Base-by-base conservation (phyloP, 176 grass and related monocot species). In the Areca catechu region DNA sequence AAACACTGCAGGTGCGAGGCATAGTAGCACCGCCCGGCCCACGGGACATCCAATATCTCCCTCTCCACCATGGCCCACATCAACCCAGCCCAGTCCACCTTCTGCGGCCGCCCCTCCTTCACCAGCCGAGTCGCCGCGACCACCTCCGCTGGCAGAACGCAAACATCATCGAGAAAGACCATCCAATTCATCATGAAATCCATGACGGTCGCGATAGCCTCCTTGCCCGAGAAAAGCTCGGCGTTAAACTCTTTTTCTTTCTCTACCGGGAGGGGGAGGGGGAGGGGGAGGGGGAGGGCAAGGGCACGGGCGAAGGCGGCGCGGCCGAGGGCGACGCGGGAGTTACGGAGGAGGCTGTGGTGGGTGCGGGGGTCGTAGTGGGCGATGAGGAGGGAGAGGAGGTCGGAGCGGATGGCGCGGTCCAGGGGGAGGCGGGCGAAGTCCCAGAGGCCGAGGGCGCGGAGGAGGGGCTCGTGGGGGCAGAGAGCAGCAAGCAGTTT, bases 31-130 rank as follows among this genome's bases (percentile, higher is more conserved):
- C 72, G 19, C n/a, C 76, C 73, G 54, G 66, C 76, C 22, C 68
- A 72, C 9, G 75, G 76, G 49, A 77, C 29, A 51, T 92, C 78
- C 12, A 72, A 37, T 21, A 98, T 72, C 84, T 98, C 94, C 75
- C 92, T 89, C 62, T 92, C 84, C 28, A 89, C 70, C 59, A 98
- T 73, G n/a, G 69, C 63, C 88, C 94, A 93, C 71, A 98, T 71
- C 47, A 98, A 64, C 14, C 76, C 76, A 0, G 66, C 76, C 94
- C 94, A 93, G 67, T 98, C 78, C 23, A 98, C 88, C 87, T 79
- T 83, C 65, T 85, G 78, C 20, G 78, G 61, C 0, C 53, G 75
- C 20, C 84, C 93, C 9, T 89, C 84, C 74, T 58, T 80, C 48
- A 98, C 88, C n/a, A 58, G 5, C 67, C 72, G 71, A 48, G 80